These are phyloP conservation scores for Plantago coronopus DNA, from an alignment of 305 asterid species.

Conservation along the genomic window DNA sequence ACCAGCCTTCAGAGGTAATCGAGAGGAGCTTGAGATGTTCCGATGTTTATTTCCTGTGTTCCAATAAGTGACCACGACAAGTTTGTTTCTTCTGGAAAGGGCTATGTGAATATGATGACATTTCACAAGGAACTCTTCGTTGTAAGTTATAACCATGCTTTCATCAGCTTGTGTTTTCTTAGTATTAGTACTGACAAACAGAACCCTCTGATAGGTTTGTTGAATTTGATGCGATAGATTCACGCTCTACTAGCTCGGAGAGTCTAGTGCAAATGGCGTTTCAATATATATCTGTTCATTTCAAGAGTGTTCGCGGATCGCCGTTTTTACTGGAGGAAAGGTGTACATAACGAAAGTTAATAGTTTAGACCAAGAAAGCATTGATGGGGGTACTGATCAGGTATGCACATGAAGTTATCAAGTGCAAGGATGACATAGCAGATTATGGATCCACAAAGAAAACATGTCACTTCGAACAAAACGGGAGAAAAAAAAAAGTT, in stretches of 20 bases:
- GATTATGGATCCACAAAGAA: neutral
- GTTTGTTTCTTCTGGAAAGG: slow-evolving; percentile 29
- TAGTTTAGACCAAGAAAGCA: neutral
- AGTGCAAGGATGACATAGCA: neutral
- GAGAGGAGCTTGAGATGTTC: slow-evolving; percentile 52
- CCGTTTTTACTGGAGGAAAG: neutral
- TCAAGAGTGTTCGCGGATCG: neutral
- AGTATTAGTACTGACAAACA: slow-evolving; percentile 39
- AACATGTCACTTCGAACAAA: neutral
- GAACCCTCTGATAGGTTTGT: slow-evolving; percentile 64
- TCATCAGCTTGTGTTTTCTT: slow-evolving; percentile 41
- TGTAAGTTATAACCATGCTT: slow-evolving; percentile 44
- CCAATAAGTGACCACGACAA: slow-evolving; percentile 50
- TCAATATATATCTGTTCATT: neutral
- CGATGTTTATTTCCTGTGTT: slow-evolving; percentile 45
- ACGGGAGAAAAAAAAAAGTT: neutral
- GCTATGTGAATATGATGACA: slow-evolving; percentile 45
- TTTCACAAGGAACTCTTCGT: slow-evolving; percentile 37
- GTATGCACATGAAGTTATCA: neutral
- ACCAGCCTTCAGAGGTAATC: slow-evolving; percentile 40
- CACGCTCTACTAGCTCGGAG: no score
- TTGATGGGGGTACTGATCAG: neutral
- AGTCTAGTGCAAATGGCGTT: no score
- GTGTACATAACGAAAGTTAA: neutral
- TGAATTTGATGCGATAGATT: slow-evolving; percentile 43